A percentile compares a stretch with the other conserved stretches of the same genome.
phyloP scores from a whole-genome alignment of 192 early-diverging fungal genomes.

The Umbelopsis sp. region DNA sequence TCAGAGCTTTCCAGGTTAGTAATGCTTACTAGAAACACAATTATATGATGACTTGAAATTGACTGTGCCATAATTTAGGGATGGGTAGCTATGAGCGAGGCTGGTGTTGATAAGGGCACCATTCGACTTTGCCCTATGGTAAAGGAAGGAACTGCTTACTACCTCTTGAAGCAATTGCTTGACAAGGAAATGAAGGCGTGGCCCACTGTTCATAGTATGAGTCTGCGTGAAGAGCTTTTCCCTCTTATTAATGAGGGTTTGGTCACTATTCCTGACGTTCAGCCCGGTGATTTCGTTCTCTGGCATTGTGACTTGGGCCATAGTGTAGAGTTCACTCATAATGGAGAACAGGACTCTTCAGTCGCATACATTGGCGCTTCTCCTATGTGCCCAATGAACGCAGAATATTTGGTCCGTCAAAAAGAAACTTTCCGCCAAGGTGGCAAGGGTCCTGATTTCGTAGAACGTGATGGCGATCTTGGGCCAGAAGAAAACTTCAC shows the following conservation, averaged over 20 bases:
- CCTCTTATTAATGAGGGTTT: constrained; percentile 7
- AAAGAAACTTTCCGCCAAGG: neutral
- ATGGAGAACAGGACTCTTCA: constrained; percentile 7
- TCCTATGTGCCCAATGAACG: constrained; percentile 13
- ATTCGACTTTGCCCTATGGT: constrained; percentile 12
- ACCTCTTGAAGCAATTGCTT: constrained; percentile 8
- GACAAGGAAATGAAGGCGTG: constrained; percentile 7
- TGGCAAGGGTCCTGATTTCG: constrained; percentile 8
- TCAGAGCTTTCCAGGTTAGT: constrained; percentile 17
- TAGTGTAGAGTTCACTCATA: constrained; percentile 15
- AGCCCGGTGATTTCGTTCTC: constrained; percentile 13
- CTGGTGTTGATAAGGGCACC: constrained; percentile 14
- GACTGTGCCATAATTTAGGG: neutral
- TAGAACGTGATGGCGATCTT: constrained; percentile 10
- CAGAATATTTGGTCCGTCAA: constrained; percentile 6
- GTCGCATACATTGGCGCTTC: constrained; percentile 9
- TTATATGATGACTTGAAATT: neutral
- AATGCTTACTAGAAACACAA: neutral
- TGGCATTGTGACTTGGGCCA: constrained; percentile 18
- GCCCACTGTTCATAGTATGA: constrained; percentile 18
- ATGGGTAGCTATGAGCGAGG: constrained; percentile 2
- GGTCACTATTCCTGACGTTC: constrained; percentile 22
- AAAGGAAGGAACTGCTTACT: constrained; percentile 11
- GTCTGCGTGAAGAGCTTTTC: neutral
- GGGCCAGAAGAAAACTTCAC: constrained; percentile 17